phyloP scores from a whole-genome alignment of 2,329 filamentous ascomycete genomes.

The Xylariaceae sp. region DNA sequence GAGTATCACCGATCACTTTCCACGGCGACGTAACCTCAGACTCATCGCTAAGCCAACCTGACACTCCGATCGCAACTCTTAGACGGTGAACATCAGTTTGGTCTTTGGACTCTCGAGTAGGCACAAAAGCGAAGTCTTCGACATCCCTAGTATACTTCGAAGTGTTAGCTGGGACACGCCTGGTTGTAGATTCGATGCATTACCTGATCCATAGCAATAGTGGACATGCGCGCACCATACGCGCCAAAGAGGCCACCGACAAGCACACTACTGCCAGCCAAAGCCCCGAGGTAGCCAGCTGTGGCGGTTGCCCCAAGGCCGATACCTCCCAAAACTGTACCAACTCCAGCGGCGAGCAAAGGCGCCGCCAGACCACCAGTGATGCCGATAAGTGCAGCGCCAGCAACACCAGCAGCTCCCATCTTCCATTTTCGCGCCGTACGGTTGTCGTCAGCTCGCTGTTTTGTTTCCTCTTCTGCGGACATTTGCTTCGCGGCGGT shows the following conservation, averaged over 20 bases:
- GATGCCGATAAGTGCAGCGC: conserved; percentile 64
- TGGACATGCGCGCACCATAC: conserved; percentile 77
- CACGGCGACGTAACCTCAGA: conserved; percentile 73
- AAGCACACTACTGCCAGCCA: conserved; percentile 74
- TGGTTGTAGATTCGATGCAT: too few species aligned
- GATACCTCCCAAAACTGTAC: conserved; percentile 71
- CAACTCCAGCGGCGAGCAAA: conserved; percentile 75
- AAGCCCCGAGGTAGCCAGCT: conserved; percentile 73
- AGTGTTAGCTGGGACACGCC: too few species aligned
- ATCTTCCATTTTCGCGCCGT: conserved; percentile 67
- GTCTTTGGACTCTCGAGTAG: conserved; percentile 49
- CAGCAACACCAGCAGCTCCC: conserved; percentile 38
- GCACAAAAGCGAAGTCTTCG: conserved; percentile 83
- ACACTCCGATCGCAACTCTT: conserved; percentile 75
- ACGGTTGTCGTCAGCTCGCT: conserved; percentile 60
- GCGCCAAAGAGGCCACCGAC: conserved; percentile 86
- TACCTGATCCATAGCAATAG: conserved; percentile 70
- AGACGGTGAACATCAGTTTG: conserved; percentile 58
- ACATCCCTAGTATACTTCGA: conserved; percentile 73
- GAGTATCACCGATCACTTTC: conserved; percentile 62
- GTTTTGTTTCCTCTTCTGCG: conserved; percentile 60
- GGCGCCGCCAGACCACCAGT: conserved; percentile 75
- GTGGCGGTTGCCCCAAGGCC: conserved; percentile 76
- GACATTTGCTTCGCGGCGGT: conserved; percentile 65
- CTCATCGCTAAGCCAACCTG: conserved; percentile 73